Evolutionary conservation across 768 basidiomycete species (phyloP).

Genomic region (Botryobasidium botryosum): DNA sequence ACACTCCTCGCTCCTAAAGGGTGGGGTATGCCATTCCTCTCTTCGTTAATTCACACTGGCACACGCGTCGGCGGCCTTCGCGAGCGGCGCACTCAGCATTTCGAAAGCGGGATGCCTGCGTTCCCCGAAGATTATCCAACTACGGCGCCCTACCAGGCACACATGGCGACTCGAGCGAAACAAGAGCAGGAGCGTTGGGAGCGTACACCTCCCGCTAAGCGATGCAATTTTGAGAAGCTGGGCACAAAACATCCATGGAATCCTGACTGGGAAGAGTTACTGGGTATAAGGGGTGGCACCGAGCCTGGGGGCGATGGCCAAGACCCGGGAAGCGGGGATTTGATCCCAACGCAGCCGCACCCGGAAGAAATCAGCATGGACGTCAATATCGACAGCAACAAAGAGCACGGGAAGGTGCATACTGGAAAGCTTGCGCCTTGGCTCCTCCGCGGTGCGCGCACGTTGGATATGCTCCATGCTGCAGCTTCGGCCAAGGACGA

Average conservation of each 20-base stretch:
- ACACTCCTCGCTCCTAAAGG: slow-evolving; percentile 72
- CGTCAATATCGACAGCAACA: slow-evolving; percentile 9
- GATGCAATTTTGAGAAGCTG: slow-evolving; percentile 52
- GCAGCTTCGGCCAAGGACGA: slow-evolving; percentile 24
- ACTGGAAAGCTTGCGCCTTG: slow-evolving; percentile 27
- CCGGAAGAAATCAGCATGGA: slow-evolving; percentile 7
- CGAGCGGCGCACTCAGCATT: slow-evolving; percentile 63
- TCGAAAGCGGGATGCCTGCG: slow-evolving; percentile 55
- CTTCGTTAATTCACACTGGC: slow-evolving; percentile 65
- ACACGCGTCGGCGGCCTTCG: slow-evolving; percentile 75
- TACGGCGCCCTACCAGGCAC: slow-evolving; percentile 34
- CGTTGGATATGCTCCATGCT: slow-evolving; percentile 29
- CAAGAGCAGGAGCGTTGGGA: slow-evolving; percentile 51
- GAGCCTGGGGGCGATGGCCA: slow-evolving; percentile 3
- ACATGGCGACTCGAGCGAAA: slow-evolving; percentile 31
- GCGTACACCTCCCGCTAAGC: slow-evolving; percentile 74
- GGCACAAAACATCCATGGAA: slow-evolving; percentile 45
- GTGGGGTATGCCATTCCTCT: slow-evolving; percentile 83
- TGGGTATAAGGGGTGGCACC: slow-evolving; percentile 27
- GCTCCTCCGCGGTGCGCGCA: slow-evolving; percentile 48
- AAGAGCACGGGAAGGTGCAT: background rate
- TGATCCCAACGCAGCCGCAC: slow-evolving; percentile 36
- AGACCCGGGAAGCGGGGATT: slow-evolving; percentile 13
- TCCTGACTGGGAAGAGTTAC: slow-evolving; percentile 56
- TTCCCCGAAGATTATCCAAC: slow-evolving; percentile 74